These are phyloP conservation scores for Clitopilus passeckerianus DNA, from an alignment of 768 basidiomycete species.

Conservation along the genomic window DNA sequence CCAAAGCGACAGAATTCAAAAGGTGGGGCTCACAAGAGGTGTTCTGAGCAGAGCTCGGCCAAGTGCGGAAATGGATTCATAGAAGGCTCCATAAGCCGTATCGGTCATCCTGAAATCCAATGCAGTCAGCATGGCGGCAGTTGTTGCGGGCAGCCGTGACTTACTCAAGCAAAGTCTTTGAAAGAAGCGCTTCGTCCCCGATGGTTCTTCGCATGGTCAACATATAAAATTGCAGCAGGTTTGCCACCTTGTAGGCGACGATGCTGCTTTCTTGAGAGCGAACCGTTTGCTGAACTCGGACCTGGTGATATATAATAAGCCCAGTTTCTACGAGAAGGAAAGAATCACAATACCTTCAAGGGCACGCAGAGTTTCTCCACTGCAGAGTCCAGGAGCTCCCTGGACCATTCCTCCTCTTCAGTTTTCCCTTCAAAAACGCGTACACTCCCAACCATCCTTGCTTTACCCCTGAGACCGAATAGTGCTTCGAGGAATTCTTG, in stretches of 20 bases:
- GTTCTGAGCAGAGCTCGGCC: slow-evolving; percentile 58
- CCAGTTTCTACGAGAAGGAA: not conserved
- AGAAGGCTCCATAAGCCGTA: slow-evolving; percentile 78
- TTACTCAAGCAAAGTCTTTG: slow-evolving; percentile 75
- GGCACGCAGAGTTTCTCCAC: slow-evolving; percentile 84
- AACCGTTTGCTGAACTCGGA: slow-evolving; percentile 90
- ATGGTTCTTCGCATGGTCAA: slow-evolving; percentile 92
- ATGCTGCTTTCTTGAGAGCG: slow-evolving; percentile 93
- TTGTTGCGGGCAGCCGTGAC: slow-evolving; percentile 14
- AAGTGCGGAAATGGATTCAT: slow-evolving; percentile 82
- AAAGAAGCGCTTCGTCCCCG: slow-evolving; percentile 76
- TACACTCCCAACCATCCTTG: slow-evolving; percentile 74
- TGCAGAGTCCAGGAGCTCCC: slow-evolving; percentile 74
- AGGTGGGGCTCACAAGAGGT: slow-evolving; percentile 38
- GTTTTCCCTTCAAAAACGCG: slow-evolving; percentile 42
- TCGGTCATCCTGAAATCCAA: slow-evolving; percentile 63
- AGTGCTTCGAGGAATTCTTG: slow-evolving; percentile 88
- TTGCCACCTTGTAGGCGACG: slow-evolving; percentile 87
- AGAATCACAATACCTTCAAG: slow-evolving; percentile 56
- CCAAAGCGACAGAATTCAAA: slow-evolving; percentile 14
- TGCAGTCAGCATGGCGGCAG: not conserved
- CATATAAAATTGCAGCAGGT: slow-evolving; percentile 92
- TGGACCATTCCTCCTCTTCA: slow-evolving; percentile 77
- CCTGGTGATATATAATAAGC: slow-evolving; percentile 29
- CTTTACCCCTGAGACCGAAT: slow-evolving; percentile 64